Evolutionary conservation across 352 stramenopile genomes (phyloP).

Genomic region (Phytopythium oedochilum): DNA sequence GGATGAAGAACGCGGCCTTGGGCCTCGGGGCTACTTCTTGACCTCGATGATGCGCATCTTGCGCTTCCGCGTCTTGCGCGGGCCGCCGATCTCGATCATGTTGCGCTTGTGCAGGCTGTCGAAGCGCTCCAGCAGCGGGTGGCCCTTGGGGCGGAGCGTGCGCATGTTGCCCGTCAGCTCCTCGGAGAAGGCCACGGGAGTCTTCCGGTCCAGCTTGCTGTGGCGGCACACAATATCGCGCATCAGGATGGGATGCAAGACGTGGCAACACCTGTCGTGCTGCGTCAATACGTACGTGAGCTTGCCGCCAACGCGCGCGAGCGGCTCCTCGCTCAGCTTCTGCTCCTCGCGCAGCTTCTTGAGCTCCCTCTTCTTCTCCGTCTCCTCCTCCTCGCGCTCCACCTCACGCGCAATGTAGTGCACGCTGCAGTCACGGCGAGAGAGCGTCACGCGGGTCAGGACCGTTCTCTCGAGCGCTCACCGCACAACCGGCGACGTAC

Average conservation of each 20-base stretch:
- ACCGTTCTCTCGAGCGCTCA: neutral
- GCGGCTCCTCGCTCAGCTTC: constrained; percentile 70
- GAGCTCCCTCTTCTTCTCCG: constrained; percentile 59
- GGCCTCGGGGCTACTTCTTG: constrained; percentile 83
- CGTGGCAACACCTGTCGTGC: too few species aligned
- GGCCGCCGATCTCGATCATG: constrained; percentile 70
- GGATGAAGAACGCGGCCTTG: too few species aligned
- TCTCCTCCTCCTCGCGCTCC: constrained; percentile 60
- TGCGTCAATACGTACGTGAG: constrained; percentile 48
- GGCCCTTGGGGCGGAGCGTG: constrained; percentile 74
- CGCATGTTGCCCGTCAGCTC: constrained; percentile 80
- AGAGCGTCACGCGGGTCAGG: constrained; percentile 4
- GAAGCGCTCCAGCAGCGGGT: constrained; percentile 76
- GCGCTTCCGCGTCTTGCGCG: constrained; percentile 56
- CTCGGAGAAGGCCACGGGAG: constrained; percentile 66
- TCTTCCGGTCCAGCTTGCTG: constrained; percentile 74
- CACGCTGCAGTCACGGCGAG: constrained; percentile 27
- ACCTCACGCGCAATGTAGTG: constrained; percentile 65
- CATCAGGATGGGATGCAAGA: too few species aligned
- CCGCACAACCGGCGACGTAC: too few species aligned
- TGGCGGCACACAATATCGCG: too few species aligned
- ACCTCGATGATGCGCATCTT: constrained; percentile 79
- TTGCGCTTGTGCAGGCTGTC: constrained; percentile 88
- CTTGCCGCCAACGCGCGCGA: constrained; percentile 70
- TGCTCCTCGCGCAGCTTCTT: constrained; percentile 75